A percentile compares a stretch with the other conserved stretches of the same genome.
Evolutionary conservation across 805 yeast species (phyloP).

Genomic region (Jamesozyma piceae): DNA sequence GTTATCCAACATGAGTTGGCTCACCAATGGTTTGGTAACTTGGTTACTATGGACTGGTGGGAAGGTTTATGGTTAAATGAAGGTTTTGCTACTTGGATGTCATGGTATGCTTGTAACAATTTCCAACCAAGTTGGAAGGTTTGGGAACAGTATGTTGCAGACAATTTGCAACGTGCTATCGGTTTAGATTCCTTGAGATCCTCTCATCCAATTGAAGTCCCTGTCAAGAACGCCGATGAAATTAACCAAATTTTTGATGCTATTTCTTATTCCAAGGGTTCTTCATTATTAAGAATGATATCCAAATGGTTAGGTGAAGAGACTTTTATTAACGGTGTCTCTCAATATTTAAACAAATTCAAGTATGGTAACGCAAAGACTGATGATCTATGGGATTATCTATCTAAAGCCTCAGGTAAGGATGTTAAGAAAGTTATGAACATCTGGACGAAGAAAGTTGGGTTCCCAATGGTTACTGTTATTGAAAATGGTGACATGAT

Average conservation of each 20-base stretch:
- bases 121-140: conserved; percentile 78
- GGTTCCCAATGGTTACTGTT: conserved; percentile 61
- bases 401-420: conserved; percentile 52
- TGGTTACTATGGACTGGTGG: conserved; percentile 93
- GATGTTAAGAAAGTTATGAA: conserved; percentile 54
- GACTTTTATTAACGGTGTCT: conserved; percentile 61
- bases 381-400: conserved; percentile 60
- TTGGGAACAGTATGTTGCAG: conserved; percentile 30
- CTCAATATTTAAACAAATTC: conserved; percentile 53
- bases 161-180: conserved; percentile 28
- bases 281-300: conserved; percentile 68
- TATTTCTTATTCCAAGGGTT: conserved; percentile 75
- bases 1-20: conserved; percentile 83
- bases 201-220: conserved; percentile 78
- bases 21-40: conserved; percentile 87
- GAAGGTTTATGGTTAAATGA: conserved; percentile 84
- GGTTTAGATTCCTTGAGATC: conserved; percentile 47
- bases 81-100: conserved; percentile 82
- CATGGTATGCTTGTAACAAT: conserved; percentile 44
- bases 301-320: conserved; percentile 63
- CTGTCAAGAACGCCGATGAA: conserved; percentile 68
- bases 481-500: conserved; percentile 36
- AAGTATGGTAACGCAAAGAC: conserved; percentile 65
- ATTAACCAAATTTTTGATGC: conserved; percentile 76
- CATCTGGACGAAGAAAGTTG: conserved; percentile 64